These are phyloP conservation scores for Aureobasidium lini DNA, from an alignment of 2,329 filamentous ascomycete species.

Conservation along the genomic window DNA sequence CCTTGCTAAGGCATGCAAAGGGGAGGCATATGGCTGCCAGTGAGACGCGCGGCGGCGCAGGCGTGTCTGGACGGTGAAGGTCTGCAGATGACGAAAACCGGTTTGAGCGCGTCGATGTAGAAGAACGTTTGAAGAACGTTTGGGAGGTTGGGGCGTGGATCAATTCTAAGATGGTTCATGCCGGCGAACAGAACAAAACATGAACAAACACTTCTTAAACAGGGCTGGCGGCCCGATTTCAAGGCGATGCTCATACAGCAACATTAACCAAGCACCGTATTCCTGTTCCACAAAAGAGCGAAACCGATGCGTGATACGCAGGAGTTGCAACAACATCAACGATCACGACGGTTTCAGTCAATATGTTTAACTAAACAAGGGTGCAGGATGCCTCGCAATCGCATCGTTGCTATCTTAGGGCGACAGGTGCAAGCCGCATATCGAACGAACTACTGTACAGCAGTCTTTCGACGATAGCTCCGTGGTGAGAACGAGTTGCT, in stretches of 20 bases:
- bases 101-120: conserved; percentile 1
- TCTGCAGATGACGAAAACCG: background rate
- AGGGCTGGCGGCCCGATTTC: conserved; percentile 1
- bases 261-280: background rate
- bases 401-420: conserved; percentile 1
- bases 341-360: background rate
- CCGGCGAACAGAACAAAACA: background rate
- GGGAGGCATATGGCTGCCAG: background rate
- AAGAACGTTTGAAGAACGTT: conserved; percentile 8
- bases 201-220: background rate
- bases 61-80: background rate
- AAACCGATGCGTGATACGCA: background rate
- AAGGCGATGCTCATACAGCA: background rate
- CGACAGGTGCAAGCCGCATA: background rate
- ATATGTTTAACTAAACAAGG: background rate
- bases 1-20: background rate
- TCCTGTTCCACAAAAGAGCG: background rate
- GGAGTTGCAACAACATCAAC: background rate
- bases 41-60: conserved; percentile 7
- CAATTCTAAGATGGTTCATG: background rate
- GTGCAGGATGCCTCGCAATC: background rate
- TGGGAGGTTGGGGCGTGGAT: background rate
- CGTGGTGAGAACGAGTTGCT: background rate
- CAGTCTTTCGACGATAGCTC: background rate
- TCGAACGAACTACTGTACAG: background rate